Percentiles rank a stretch among this genome's conserved stretches.
Conservation (phyloP, 805 yeast species). For the Starmerella davenportii region DNA sequence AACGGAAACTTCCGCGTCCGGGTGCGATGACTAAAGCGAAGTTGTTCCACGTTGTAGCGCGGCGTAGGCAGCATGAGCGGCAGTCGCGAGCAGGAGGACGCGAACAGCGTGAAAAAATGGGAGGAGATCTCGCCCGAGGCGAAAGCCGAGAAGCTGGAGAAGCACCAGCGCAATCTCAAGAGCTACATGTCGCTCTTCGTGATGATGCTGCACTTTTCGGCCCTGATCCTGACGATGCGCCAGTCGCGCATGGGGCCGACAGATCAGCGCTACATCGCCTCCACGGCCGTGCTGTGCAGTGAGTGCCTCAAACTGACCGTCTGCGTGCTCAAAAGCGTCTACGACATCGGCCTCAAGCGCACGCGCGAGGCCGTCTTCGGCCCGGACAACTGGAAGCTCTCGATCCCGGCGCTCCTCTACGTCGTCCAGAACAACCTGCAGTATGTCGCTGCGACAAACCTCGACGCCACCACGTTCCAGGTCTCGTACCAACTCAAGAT, state of each 20-base stretch:
- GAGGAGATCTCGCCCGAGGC: background rate
- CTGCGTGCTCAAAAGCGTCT: slow-evolving; percentile 19
- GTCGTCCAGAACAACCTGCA: slow-evolving; percentile 27
- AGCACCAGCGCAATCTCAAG: slow-evolving; percentile 3
- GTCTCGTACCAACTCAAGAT: slow-evolving; percentile 29
- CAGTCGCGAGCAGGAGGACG: background rate
- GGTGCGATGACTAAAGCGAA: too few species aligned
- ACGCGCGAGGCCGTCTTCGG: slow-evolving; percentile 22
- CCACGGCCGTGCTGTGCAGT: slow-evolving; percentile 27
- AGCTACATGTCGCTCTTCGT: slow-evolving; percentile 24
- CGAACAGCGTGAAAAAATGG: background rate
- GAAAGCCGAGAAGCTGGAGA: background rate
- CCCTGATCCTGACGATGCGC: slow-evolving; percentile 27
- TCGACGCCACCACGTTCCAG: slow-evolving; percentile 29
- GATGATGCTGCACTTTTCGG: slow-evolving; percentile 26
- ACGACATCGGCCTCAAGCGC: slow-evolving; percentile 15
- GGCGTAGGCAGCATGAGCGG: background rate
- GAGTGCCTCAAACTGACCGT: slow-evolving; percentile 24
- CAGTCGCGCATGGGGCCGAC: slow-evolving; percentile 27
- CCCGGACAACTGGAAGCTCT: slow-evolving; percentile 26
- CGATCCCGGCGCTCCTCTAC: slow-evolving; percentile 27
- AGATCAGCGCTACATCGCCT: slow-evolving; percentile 22
- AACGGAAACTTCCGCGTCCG: too few species aligned
- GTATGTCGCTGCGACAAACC: slow-evolving; percentile 27
- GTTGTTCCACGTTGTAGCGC: too few species aligned